Base-by-base conservation (phyloP, 1,139 yeast species). In the Kodamaea ohmeri region DNA sequence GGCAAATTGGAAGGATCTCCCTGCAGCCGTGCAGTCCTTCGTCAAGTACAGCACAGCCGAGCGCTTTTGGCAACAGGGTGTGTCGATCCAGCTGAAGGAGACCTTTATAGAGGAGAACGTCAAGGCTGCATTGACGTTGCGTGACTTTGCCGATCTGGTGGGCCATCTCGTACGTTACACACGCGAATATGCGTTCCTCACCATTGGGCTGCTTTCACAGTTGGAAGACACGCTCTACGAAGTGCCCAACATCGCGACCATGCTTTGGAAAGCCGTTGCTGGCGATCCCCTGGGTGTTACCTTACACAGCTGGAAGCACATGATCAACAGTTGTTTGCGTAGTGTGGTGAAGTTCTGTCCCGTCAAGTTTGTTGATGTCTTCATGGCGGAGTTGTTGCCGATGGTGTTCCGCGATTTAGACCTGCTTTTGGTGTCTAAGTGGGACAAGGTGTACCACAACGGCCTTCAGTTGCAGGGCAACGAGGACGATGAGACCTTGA, bases 111-210 rank as follows among this genome's bases (percentile, higher is more conserved):
- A 88, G 57, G 97, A 94, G 54, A 89, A 83, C 52, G 96, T 89
- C 41, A 87, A 84, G 53, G 97, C 98, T 0, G 88, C 95, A 65
- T 85, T 85, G 47, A 89, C 97, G 0, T 65, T 92, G 42, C 73
- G 97, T 48, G 98, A 94, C 63, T 92, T 94, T 67, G 97, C 98
- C 1, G 98, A 94, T 58, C 85, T 96, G 4, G 95, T 92, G n/a
- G 98, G 98, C 12, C 97, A 92, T 58, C 85, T 89, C 52, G 83
- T 94, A 14, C 74, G 98, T 52, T 92, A 94, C 57, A 92, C 98
- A 0, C 77, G 98, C 51, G 98, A 94, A 61, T 94, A 94, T 58
- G 96, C 97, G 4, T 86, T 89, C 54, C 65, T 90, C 47, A 87
- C 97, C 0, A 74, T 94, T 31, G 94, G 96, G 6, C 87, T 96